These are phyloP conservation scores for Suhomyces bokatorum DNA, from an alignment of 1,139 yeast genomes.

Conservation along the genomic window DNA sequence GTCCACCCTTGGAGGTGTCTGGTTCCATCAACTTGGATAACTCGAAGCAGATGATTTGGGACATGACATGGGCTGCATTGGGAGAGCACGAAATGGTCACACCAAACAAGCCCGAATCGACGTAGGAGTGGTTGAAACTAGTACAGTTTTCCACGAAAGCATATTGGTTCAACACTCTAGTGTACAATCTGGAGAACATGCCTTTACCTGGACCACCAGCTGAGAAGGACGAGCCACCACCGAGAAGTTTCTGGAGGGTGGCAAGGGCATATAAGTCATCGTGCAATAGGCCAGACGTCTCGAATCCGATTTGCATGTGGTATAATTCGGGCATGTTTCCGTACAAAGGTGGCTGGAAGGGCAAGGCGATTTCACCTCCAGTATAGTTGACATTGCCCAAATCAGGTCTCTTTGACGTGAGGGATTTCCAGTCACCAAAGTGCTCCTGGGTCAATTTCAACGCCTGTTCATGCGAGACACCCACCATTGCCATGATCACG, in stretches of 20 bases:
- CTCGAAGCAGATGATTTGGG: slow-evolving; percentile 80
- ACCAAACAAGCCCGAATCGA: slow-evolving; percentile 91
- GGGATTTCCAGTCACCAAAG: slow-evolving; percentile 60
- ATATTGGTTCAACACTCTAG: slow-evolving; percentile 86
- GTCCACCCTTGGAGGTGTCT: slow-evolving; percentile 57
- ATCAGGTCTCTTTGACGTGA: slow-evolving; percentile 31
- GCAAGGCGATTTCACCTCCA: slow-evolving; percentile 77
- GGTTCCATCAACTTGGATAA: slow-evolving; percentile 59
- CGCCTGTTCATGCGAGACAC: slow-evolving; percentile 74
- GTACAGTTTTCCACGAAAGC: slow-evolving; percentile 89
- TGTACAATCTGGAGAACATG: slow-evolving; percentile 92
- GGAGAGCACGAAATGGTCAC: slow-evolving; percentile 83
- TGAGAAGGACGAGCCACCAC: slow-evolving; percentile 96
- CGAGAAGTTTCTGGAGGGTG: slow-evolving; percentile 85
- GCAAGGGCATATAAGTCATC: slow-evolving; percentile 92
- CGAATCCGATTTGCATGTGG: slow-evolving; percentile 85
- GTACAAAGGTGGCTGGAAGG: slow-evolving; percentile 64
- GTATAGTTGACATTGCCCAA: slow-evolving; percentile 60
- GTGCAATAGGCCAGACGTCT: slow-evolving; percentile 80
- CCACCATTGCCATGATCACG: slow-evolving; percentile 84
- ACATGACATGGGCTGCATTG: slow-evolving; percentile 79
- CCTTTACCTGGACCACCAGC: slow-evolving; percentile 99
- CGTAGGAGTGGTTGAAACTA: slow-evolving; percentile 86
- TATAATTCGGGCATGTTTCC: slow-evolving; percentile 79
- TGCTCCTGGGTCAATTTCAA: slow-evolving; percentile 60